Evolutionary conservation across 208 protist species (phyloP).

Genomic region (Trypanosoma boissoni): DNA sequence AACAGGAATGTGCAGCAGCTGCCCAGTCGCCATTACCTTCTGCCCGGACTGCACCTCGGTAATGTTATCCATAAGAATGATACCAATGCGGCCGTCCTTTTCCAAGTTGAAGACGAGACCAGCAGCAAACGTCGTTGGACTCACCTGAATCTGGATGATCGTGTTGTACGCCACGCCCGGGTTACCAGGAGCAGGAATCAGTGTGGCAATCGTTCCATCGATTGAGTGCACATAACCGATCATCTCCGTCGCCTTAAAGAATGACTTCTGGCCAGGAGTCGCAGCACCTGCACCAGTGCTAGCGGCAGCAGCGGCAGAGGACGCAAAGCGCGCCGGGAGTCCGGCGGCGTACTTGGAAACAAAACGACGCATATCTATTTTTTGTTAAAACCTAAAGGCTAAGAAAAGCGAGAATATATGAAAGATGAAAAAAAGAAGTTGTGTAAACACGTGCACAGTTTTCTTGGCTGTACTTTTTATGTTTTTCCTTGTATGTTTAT

Average conservation of each 20-base stretch:
- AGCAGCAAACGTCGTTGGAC: constrained; percentile 68
- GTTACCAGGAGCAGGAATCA: constrained; percentile 74
- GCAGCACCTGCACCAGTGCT: constrained; percentile 9
- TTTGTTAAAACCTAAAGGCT: not conserved
- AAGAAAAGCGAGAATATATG: constrained; percentile 7
- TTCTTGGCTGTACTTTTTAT: no score
- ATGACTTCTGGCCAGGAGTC: constrained; percentile 63
- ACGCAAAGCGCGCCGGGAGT: constrained; percentile 37
- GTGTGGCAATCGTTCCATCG: constrained; percentile 83
- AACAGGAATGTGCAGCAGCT: constrained; percentile 82
- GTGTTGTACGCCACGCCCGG: constrained; percentile 83
- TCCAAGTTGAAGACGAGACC: constrained; percentile 85
- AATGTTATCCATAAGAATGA: constrained; percentile 89
- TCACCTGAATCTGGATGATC: constrained; percentile 84
- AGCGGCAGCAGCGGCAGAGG: constrained; percentile 29
- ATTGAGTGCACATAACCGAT: constrained; percentile 88
- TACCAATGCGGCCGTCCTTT: constrained; percentile 83
- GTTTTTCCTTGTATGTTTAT: no score
- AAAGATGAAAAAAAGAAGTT: no score
- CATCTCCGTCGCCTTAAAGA: constrained; percentile 84
- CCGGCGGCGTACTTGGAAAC: constrained; percentile 40
- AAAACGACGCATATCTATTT: constrained; percentile 56
- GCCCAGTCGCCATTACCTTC: constrained; percentile 84
- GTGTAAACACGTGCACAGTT: no score
- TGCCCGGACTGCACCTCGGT: constrained; percentile 81